Evolutionary conservation across 2,329 filamentous ascomycete genomes (phyloP), one percentile per base, ranked within the genome.

Genomic region (Phaeoacremonium minimum): DNA sequence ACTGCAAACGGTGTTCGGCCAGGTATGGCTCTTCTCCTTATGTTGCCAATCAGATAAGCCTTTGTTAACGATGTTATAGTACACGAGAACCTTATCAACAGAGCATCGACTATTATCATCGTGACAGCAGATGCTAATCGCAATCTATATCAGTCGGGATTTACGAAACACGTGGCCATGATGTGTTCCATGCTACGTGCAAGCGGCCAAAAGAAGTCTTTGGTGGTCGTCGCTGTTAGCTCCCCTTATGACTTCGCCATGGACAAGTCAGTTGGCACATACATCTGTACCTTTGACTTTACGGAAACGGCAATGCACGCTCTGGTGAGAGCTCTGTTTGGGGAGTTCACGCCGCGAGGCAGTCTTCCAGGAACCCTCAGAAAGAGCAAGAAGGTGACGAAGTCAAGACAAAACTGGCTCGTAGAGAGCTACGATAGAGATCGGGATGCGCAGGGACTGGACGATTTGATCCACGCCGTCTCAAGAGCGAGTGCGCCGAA

Each of bases 221-320:
- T 96, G 26, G 82, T 96, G 16, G 91, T 96, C 4, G 85, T 96
- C 7, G 86, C 91, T 1, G 90, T 95, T 47, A 95, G 89, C 61
- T 96, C 90, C 1, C 91, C 91, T 0, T 97, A 96, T 58, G 91
- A 97, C 58, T 97, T 97, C 57, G 89, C 88, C 30, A 89, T 91
- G 76, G 91, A 97, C 52, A 84, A 85, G 46, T 81, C 81, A 1
- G 91, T 97, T 28, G 86, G 87, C 6, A 95, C 90, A 1, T 96
- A 96, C 51, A 75, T 97, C 28, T 96, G 91, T 66, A 95, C 90
- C 0, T 96, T 94, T 58, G 90, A 96, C 63, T 96, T 95, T 52
- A 96, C 91, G 1, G 91, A 96, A 50, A 91, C 86, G 7, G 89
- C 91, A 14, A 78, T 96, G 65, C 82, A 85, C 42, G 87, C 89